Base-by-base conservation (phyloP, 768 basidiomycete species). In the Tephrocybe sp. region DNA sequence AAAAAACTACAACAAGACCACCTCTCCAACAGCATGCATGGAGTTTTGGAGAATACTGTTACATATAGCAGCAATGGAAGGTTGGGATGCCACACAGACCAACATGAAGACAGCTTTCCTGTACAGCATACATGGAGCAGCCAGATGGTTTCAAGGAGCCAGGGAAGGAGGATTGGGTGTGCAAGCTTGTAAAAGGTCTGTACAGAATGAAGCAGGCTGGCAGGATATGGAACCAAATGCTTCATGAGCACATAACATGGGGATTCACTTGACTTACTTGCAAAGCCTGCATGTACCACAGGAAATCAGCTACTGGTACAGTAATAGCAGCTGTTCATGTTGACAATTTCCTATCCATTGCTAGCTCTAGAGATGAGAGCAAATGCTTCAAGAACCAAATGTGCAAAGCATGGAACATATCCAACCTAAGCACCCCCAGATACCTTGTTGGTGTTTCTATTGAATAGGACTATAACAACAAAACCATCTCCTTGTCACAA, bases 1-100 rank as follows among this genome's bases (percentile, higher is more conserved):
- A 0, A 52, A 62, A 8, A 76, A 81, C 45, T 81, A 71, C 72
- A n/a, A n/a, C n/a, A n/a, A n/a, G n/a, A n/a, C n/a, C n/a, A n/a
- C n/a, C n/a, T n/a, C n/a, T n/a, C n/a, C 72, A 1, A 71, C 68
- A 10, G 68, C 68, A 15, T 64, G 66, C 12, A 65, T 73, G 59
- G 73, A 75, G 53, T 71, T 73, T 0, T 64, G 73, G 40, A 57
- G 65, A 0, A 57, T 69, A 3, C 55, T 79, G 1, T 59, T 73
- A 0, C 69, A 74, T 17, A 48, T 75, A 6, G 72, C 68, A 0
- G 70, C 70, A 0, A 1, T n/a, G n/a, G n/a, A n/a, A n/a, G n/a
- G n/a, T n/a, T n/a, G n/a, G n/a, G n/a, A n/a, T n/a, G n/a, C n/a
- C n/a, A n/a, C n/a, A n/a, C n/a, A n/a, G n/a, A n/a, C n/a, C n/a